Conservation (phyloP, 2,329 filamentous ascomycete species). For the Fusarium cicatricum region DNA sequence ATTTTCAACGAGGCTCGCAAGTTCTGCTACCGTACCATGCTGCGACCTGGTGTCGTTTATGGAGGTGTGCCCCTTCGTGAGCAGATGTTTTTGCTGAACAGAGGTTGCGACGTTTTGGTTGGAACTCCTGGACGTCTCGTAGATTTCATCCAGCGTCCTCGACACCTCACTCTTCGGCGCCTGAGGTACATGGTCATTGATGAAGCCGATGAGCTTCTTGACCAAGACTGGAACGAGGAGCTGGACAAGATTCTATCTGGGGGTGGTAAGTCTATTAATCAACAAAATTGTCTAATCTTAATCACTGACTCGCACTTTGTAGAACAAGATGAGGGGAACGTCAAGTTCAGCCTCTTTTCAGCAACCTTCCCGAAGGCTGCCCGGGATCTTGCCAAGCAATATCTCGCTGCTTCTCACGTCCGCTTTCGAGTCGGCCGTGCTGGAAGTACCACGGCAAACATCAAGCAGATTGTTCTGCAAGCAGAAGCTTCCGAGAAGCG, state of each 20-base stretch:
- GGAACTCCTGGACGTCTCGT: constrained; percentile 86
- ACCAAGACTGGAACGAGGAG: constrained; percentile 79
- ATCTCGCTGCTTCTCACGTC: constrained; percentile 77
- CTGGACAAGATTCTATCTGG: constrained; percentile 80
- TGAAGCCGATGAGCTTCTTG: constrained; percentile 93
- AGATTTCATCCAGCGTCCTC: constrained; percentile 80
- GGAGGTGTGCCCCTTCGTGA: constrained; percentile 78
- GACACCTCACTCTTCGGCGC: constrained; percentile 75
- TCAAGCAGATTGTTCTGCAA: constrained; percentile 78
- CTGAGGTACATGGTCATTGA: constrained; percentile 87
- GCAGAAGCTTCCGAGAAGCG: constrained; percentile 74
- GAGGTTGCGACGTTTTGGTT: constrained; percentile 89
- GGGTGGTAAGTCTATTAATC: constrained; percentile 68
- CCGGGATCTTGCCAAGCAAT: constrained; percentile 78
- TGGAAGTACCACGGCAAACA: constrained; percentile 83
- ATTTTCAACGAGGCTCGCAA: constrained; percentile 95
- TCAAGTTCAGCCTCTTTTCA: constrained; percentile 85
- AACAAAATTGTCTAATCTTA: constrained; percentile 4
- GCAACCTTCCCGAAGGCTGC: constrained; percentile 89
- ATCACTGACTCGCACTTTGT: constrained; percentile 44
- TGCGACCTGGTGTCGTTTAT: constrained; percentile 89
- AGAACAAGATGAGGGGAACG: constrained; percentile 77
- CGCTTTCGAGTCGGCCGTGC: constrained; percentile 88
- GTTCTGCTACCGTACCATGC: constrained; percentile 93
- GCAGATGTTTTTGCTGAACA: constrained; percentile 76